Base-by-base conservation (phyloP, 306 rosid species). In the Abrus pulchellus region DNA sequence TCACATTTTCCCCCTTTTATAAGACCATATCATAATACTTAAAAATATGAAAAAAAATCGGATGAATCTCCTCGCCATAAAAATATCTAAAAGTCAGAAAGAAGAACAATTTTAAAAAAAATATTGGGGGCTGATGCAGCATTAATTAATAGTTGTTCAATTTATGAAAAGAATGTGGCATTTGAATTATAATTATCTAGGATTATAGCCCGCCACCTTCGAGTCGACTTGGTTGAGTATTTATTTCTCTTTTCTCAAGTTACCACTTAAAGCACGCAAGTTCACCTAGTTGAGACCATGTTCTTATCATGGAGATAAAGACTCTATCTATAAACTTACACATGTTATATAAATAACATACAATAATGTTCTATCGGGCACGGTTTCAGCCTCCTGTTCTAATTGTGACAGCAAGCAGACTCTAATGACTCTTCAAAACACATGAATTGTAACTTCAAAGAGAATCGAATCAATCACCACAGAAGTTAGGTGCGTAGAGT, bases 71-170 rank as follows among this genome's bases (percentile, higher is more conserved):
- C 13, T 29, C 1, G 0, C 45, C 50, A 14, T 62, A 3, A 52
- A 82, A 83, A 56, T 75, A 45, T 83, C 52, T 10, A n/a, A 52
- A 36, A 61, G 82, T 65, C 70, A 74, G 68, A 55, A 43, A 82
- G 20, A 43, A 30, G 33, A 20, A n/a, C 34, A n/a, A 45, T 6
- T 43, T 53, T 55, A 70, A 44, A 3, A 34, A 62, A 59, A 73
- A 45, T 68, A 38, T 60, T 28, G 9, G 6, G 11, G 8, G 11
- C 43, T 14, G 66, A 70, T 49, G 77, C 11, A 49, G 14, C 62
- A 40, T 27, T 40, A 50, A 75, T 48, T 36, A 14, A 29, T 20
- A 48, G 68, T 47, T 68, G 68, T 47, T 68, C 27, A 44, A 54
- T 64, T 53, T 47, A 7, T 36, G n/a, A 55, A 56, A 12, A 45